Percentiles rank a stretch among this genome's conserved stretches.
phyloP scores from a whole-genome alignment of 2,329 filamentous ascomycete genomes.

The Apiospora rasikravindrae region DNA sequence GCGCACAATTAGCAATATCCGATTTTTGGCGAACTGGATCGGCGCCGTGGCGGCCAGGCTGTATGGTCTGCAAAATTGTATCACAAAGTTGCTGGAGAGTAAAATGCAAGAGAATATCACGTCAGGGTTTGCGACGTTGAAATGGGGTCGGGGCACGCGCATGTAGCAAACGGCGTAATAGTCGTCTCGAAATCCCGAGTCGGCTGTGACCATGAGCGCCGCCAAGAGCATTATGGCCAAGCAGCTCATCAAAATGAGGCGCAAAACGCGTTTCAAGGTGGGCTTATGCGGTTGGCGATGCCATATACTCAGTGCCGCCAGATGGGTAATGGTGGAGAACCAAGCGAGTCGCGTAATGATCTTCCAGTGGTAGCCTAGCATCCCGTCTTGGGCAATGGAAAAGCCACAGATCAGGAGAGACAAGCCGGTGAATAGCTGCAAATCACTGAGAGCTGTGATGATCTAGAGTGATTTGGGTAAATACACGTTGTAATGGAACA shows the following conservation, averaged over 20 bases:
- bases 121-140: background rate
- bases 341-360: constrained; percentile 18
- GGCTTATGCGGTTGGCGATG: background rate
- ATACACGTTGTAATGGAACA: no score
- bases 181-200: background rate
- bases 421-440: constrained; percentile 19
- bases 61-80: background rate
- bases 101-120: background rate
- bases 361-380: constrained; percentile 14
- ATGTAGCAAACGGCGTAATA: background rate
- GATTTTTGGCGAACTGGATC: background rate
- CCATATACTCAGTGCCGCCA: constrained; percentile 10
- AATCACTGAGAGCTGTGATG: constrained; percentile 17
- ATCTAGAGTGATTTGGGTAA: background rate
- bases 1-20: background rate
- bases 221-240: background rate
- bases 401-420: constrained; percentile 17
- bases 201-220: background rate
- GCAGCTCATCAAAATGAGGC: background rate
- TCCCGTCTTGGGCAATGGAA: background rate
- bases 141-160: background rate
- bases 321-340: constrained; percentile 19
- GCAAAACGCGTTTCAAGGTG: background rate
- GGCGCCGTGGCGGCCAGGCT: background rate
- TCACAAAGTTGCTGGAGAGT: background rate